These are phyloP conservation scores for Phellopilus nigrolimitatus DNA, from an alignment of 1,284 basidiomycete species.

Conservation along the genomic window DNA sequence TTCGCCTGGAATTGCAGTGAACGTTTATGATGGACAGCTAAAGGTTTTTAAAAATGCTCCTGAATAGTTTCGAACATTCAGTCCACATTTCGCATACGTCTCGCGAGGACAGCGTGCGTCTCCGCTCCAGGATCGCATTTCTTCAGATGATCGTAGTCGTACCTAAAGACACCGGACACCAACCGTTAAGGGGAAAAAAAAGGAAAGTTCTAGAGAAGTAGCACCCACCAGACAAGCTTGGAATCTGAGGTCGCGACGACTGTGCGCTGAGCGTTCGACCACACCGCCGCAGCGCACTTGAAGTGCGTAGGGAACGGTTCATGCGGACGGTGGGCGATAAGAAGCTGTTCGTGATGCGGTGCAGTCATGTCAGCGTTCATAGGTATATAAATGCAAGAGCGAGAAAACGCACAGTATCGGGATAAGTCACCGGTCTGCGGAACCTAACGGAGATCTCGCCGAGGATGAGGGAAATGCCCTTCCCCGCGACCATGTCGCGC, in stretches of 20 bases:
- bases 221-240: constrained; percentile 53
- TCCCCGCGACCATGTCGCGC: constrained; percentile 50
- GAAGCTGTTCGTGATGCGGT: constrained; percentile 36
- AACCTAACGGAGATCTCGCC: constrained; percentile 65
- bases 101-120: constrained; percentile 19
- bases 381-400: neutral
- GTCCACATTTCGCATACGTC: constrained; percentile 6
- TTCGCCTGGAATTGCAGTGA: neutral
- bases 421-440: constrained; percentile 62
- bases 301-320: constrained; percentile 37
- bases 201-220: neutral
- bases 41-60: too few relatives aligned
- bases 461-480: constrained; percentile 65
- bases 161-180: constrained; percentile 26
- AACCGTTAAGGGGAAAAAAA: neutral
- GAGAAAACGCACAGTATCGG: constrained; percentile 53
- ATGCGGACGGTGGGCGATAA: constrained; percentile 48
- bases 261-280: constrained; percentile 54
- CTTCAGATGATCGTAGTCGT: constrained; percentile 60
- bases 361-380: neutral
- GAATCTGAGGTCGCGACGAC: constrained; percentile 62
- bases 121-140: constrained; percentile 58
- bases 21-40: neutral
- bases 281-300: constrained; percentile 47
- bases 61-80: neutral